These are phyloP conservation scores for Spizellomyces sp. DNA, from an alignment of 192 early-diverging fungal species.

Conservation along the genomic window DNA sequence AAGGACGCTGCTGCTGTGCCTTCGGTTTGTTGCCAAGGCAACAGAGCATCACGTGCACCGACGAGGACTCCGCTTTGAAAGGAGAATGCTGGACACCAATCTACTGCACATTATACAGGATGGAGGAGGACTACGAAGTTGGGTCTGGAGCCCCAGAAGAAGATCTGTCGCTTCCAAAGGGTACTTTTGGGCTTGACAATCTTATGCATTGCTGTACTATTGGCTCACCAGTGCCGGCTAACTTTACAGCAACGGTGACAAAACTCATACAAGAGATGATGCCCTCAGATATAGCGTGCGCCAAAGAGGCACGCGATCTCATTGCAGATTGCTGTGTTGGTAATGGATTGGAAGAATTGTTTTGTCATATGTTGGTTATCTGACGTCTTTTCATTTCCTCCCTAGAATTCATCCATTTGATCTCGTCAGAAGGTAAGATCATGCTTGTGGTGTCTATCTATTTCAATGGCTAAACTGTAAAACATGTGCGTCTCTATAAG, in stretches of 20 bases:
- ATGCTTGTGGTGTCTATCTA: neutral
- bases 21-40: too few species aligned
- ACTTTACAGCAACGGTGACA: conserved; percentile 75
- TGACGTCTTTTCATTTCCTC: neutral
- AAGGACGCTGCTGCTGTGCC: too few species aligned
- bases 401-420: conserved; percentile 92
- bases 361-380: neutral
- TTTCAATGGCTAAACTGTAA: neutral
- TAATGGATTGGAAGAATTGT: conserved; percentile 40
- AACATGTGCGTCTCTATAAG: conserved; percentile 28
- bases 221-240: neutral
- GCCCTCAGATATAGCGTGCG: conserved; percentile 83
- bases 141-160: conserved; percentile 58
- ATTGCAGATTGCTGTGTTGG: conserved; percentile 95
- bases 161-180: conserved; percentile 88
- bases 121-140: conserved; percentile 35
- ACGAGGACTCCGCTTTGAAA: too few species aligned
- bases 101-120: neutral
- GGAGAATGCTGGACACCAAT: too few species aligned
- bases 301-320: conserved; percentile 96
- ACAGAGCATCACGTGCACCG: too few species aligned
- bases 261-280: conserved; percentile 97
- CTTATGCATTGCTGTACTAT: neutral
- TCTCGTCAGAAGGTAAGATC: conserved; percentile 73
- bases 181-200: conserved; percentile 35